Conservation (phyloP, 169 alveolate species). For the Amoebophrya sp. region DNA sequence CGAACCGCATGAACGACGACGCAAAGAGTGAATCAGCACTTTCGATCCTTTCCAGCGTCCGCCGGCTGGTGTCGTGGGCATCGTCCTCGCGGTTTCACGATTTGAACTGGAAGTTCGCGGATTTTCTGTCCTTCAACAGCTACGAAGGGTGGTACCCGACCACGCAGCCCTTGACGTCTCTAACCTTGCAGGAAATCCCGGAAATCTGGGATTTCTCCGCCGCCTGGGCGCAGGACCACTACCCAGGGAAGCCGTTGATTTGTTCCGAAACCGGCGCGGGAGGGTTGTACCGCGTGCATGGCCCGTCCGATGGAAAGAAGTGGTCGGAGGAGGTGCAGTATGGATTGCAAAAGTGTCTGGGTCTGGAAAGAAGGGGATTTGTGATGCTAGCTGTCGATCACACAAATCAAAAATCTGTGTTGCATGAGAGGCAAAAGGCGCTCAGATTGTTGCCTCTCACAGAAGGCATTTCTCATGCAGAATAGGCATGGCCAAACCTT, state of each 20-base stretch:
- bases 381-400: too few relatives aligned
- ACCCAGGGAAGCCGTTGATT: not conserved
- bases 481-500: too few relatives aligned
- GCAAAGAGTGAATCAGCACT: too few relatives aligned
- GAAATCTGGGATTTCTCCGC: constrained; percentile 7
- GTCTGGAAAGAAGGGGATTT: too few relatives aligned
- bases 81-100: not conserved
- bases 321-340: constrained; percentile 21
- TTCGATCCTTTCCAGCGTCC: too few relatives aligned
- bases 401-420: too few relatives aligned
- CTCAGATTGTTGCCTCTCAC: too few relatives aligned
- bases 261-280: not conserved
- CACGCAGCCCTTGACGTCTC: not conserved
- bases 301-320: not conserved
- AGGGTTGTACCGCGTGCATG: not conserved
- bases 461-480: too few relatives aligned
- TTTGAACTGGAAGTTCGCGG: not conserved
- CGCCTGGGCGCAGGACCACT: constrained; percentile 19
- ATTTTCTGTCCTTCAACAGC: not conserved
- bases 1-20: too few relatives aligned
- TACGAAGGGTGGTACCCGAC: constrained; percentile 18
- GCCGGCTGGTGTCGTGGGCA: not conserved
- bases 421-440: too few relatives aligned
- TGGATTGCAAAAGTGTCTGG: too few relatives aligned
- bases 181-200: not conserved